phyloP scores from a whole-genome alignment of 2,329 filamentous ascomycete species.

The Meredithiella fracta region DNA sequence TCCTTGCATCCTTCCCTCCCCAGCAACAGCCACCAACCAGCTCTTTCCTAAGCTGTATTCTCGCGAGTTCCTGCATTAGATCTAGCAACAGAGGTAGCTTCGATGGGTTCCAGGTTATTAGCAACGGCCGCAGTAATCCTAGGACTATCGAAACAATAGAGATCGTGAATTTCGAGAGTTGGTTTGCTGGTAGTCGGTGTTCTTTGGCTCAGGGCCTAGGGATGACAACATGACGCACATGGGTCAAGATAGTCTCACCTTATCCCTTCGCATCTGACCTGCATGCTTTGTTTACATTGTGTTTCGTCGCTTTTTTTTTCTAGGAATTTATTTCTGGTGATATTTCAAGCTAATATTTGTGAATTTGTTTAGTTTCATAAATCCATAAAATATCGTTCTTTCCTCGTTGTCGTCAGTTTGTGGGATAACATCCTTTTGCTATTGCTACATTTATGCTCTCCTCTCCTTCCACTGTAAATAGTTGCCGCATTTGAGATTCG shows the following conservation, averaged over 20 bases:
- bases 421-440: background rate
- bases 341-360: no score
- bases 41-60: background rate
- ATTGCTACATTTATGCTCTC: background rate
- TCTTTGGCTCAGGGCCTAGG: constrained; percentile 1
- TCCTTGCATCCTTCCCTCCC: background rate
- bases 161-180: no score
- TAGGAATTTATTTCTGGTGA: background rate
- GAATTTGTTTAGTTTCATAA: background rate
- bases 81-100: no score
- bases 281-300: constrained; percentile 2
- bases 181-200: background rate
- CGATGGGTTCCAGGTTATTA: no score
- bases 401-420: no score
- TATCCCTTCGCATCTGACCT: background rate
- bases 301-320: background rate
- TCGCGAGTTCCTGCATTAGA: background rate
- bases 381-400: background rate
- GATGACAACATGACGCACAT: constrained; percentile 2
- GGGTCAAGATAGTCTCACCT: background rate
- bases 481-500: background rate
- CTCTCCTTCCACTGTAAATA: background rate
- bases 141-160: no score
- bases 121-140: no score
- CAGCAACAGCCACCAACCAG: background rate